Percentiles rank a stretch among this genome's conserved stretches.
These are phyloP conservation scores for Lophiotrema nucula DNA, from an alignment of 495 filamentous ascomycete genomes.

Conservation along the genomic window DNA sequence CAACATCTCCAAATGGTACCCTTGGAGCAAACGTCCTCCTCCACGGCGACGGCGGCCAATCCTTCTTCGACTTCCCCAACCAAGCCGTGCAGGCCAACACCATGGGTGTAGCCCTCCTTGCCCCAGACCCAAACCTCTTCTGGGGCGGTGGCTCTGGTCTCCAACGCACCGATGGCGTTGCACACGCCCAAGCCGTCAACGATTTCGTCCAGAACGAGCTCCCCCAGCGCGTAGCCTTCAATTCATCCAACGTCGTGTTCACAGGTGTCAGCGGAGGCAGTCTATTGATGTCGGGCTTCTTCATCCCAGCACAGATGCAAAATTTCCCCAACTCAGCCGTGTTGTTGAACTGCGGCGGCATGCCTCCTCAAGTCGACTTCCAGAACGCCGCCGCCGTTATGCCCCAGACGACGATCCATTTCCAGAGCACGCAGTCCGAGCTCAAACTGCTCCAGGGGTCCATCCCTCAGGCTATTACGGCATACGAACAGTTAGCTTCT, in stretches of 20 bases:
- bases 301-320: constrained; percentile 49
- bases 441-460: constrained; percentile 45
- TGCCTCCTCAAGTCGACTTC: constrained; percentile 49
- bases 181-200: constrained; percentile 49
- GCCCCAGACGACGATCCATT: constrained; percentile 46
- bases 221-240: constrained; percentile 48
- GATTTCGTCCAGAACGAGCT: constrained; percentile 45
- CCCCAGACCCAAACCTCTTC: constrained; percentile 51
- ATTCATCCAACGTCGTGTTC: constrained; percentile 47
- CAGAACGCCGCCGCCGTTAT: constrained; percentile 38
- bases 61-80: constrained; percentile 58
- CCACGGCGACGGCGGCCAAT: constrained; percentile 56
- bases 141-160: constrained; percentile 52
- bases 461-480: constrained; percentile 48
- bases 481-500: constrained; percentile 47
- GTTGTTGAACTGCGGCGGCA: constrained; percentile 50
- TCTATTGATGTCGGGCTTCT: constrained; percentile 49
- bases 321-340: constrained; percentile 45
- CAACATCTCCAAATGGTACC: constrained; percentile 38
- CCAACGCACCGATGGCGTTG: constrained; percentile 50
- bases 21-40: constrained; percentile 49
- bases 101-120: constrained; percentile 49
- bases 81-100: constrained; percentile 48
- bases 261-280: constrained; percentile 50
- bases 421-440: constrained; percentile 51